Conservation (phyloP, 2,329 filamentous ascomycete genomes). For the Monilinia laxa region DNA sequence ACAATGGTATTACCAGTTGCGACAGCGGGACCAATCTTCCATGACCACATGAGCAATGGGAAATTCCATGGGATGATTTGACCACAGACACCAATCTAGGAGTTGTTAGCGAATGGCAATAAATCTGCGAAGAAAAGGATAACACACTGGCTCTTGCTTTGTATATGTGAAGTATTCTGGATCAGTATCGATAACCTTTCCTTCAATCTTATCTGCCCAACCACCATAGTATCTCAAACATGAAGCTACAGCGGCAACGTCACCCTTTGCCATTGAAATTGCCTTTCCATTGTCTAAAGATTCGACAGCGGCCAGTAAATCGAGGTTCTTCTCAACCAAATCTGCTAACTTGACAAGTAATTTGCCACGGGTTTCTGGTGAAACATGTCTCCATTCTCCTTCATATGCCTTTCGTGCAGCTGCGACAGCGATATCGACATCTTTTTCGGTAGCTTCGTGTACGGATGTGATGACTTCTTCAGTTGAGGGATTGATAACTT, state of each 20-base stretch:
- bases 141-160: conserved; percentile 61
- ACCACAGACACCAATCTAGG: conserved; percentile 62
- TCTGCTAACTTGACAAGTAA: conserved; percentile 76
- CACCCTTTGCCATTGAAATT: conserved; percentile 71
- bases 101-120: background rate
- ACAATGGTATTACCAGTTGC: conserved; percentile 60
- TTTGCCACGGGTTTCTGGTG: conserved; percentile 69
- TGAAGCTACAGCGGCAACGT: conserved; percentile 65
- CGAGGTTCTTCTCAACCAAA: conserved; percentile 73
- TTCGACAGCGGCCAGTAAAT: conserved; percentile 78
- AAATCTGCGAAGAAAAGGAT: background rate
- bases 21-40: conserved; percentile 66
- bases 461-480: conserved; percentile 84
- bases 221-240: conserved; percentile 81
- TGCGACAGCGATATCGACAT: conserved; percentile 75
- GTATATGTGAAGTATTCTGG: conserved; percentile 67
- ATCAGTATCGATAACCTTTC: conserved; percentile 66
- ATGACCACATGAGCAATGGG: conserved; percentile 62
- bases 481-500: conserved; percentile 84
- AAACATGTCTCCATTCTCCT: conserved; percentile 64
- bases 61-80: conserved; percentile 76
- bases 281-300: conserved; percentile 87
- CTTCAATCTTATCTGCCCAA: conserved; percentile 70
- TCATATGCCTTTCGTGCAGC: conserved; percentile 87
- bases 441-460: conserved; percentile 83